Percentiles rank a stretch among this genome's conserved stretches.
Evolutionary conservation across 148 eudicot genomes (phyloP).

Genomic region (Fagopyrum tataricum): DNA sequence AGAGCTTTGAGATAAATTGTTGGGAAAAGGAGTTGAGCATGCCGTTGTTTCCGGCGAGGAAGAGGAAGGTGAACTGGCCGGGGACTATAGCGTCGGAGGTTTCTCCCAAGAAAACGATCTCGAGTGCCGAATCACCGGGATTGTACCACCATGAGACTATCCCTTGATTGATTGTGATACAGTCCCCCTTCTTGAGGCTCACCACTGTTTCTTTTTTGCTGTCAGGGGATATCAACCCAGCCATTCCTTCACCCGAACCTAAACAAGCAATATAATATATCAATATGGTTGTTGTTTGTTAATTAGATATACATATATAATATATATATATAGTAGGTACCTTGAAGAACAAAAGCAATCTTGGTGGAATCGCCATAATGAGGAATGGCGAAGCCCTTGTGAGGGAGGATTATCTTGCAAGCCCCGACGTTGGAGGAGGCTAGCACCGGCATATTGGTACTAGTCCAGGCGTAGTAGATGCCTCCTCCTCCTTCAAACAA

Average conservation of each 20-base stretch:
- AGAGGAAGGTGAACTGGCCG: conserved; percentile 27
- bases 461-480: conserved; percentile 32
- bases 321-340: too few relatives aligned
- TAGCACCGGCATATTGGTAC: conserved; percentile 20
- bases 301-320: too few relatives aligned
- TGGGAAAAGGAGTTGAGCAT: conserved; percentile 24
- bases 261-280: too few relatives aligned
- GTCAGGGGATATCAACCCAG: conserved; percentile 23
- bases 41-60: conserved; percentile 31
- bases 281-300: too few relatives aligned
- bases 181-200: conserved; percentile 31
- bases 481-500: conserved; percentile 41
- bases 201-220: conserved; percentile 26
- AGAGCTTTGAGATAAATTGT: conserved; percentile 14
- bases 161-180: conserved; percentile 24
- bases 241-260: conserved; percentile 16
- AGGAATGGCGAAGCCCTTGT: conserved; percentile 43
- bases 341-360: conserved; percentile 7
- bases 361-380: conserved; percentile 42
- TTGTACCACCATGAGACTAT: conserved; percentile 55
- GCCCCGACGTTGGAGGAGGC: conserved; percentile 27
- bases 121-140: conserved; percentile 21
- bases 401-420: conserved; percentile 28
- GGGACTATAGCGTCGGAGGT: conserved; percentile 17
- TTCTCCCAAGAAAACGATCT: conserved; percentile 36